Evolutionary conservation across 2,329 filamentous ascomycete species (phyloP), one percentile per base, ranked within the genome.

Genomic region (Exserohilum turcica): DNA sequence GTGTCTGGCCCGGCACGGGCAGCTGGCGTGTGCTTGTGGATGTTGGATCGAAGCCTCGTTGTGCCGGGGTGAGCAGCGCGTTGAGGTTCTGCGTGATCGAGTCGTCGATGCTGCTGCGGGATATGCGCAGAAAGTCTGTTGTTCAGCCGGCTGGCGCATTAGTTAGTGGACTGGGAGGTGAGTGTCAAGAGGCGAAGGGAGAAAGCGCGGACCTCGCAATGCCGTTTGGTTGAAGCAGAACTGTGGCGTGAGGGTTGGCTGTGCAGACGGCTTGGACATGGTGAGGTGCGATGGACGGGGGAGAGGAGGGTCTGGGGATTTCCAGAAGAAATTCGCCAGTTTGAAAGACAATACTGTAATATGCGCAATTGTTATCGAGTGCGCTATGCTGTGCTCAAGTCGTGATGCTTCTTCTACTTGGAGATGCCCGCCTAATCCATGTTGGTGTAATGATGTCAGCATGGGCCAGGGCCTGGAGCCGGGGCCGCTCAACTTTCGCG

Each of bases 61-160:
- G 79, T 10, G 90, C 82, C 0, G 93, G 93, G 0, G 88, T 92
- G 38, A 91, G 78, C 32, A 97, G 83, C 1, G 91, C 91, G 78
- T 97, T 97, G 56, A 99, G 85, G 67, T 95, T 93, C 70, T 96
- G 92, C 0, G 86, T 86, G 69, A 99, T 97, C 38, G 90, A 91
- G 76, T 99, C 94, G 76, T 99, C 94, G 68, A 97, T 88, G 42
- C 89, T 85, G 46, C 85, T 82, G 59, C 94, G 86, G 8, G 93
- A 97, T 61, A 94, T 76, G 33, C 92, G 89, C 18, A 99, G 83
- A 74, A 99, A 99, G 74, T 96, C 94, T 96, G 68, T 58, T 35
- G 12, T 47, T 60, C 52, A 61, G 16, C 49, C 38, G 43, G 54
- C 60, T 56, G 55, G 40, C 15, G 36, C 43, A 68, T 74, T 71